A percentile compares a stretch with the other conserved stretches of the same genome.
Evolutionary conservation across 208 protist genomes (phyloP).

Genomic region (Acanthamoeba royreba): DNA sequence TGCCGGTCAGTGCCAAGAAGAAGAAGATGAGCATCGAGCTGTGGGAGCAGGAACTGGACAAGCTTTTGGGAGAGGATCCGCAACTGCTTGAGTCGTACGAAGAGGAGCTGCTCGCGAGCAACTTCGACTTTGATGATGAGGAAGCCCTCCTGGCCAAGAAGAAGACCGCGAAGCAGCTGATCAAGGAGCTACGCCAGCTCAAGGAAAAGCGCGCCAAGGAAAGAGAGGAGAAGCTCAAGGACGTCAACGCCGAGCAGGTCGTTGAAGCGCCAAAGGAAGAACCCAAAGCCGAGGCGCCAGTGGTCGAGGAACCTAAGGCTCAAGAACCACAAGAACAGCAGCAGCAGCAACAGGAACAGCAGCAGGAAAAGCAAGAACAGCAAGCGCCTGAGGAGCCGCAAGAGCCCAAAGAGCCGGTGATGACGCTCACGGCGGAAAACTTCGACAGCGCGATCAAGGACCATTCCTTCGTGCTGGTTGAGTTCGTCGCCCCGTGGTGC

Average conservation of each 20-base stretch:
- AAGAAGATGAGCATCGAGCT: too few relatives aligned
- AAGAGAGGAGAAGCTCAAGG: not conserved
- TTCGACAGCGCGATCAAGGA: not conserved
- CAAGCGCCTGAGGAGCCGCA: too few relatives aligned
- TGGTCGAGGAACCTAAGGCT: too few relatives aligned
- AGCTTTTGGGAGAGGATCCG: too few relatives aligned
- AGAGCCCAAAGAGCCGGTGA: not conserved
- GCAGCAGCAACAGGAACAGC: not conserved
- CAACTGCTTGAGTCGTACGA: too few relatives aligned
- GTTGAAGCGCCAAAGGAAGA: too few relatives aligned
- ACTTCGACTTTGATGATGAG: not conserved
- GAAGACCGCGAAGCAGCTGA: not conserved
- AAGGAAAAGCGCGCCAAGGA: not conserved
- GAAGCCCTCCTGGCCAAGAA: not conserved
- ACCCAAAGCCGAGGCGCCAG: too few relatives aligned
- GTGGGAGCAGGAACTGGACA: too few relatives aligned
- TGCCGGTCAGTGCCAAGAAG: too few relatives aligned
- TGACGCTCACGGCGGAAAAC: not conserved
- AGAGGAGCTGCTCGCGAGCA: not conserved
- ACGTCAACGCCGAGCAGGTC: not conserved
- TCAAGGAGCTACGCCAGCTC: not conserved
- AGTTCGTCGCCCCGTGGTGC: conserved; percentile 61
- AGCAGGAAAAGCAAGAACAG: not conserved
- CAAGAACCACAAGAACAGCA: too few relatives aligned
- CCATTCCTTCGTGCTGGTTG: not conserved